Evolutionary conservation across 345 rosid genomes (phyloP), one percentile per base, ranked within the genome.

Genomic region (Fremontodendron californicum): DNA sequence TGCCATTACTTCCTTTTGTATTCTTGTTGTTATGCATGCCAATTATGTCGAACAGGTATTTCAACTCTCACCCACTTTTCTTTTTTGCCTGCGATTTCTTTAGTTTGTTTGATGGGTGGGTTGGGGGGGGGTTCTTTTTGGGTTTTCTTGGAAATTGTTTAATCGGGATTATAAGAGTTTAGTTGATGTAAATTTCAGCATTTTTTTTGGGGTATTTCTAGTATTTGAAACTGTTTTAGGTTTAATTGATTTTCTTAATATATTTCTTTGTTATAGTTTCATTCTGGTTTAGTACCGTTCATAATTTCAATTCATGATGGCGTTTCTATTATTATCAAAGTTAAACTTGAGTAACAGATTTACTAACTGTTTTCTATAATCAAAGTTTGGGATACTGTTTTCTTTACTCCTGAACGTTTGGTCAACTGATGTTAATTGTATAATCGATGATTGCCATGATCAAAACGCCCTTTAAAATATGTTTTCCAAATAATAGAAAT

Each of bases 1-100:
- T 12, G 99, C 98, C 78, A 81, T 94, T 82, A 92, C 94, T 75
- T 88, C 92, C 83, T 96, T 96, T 77, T 90, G 88, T 74, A 89
- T 96, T 78, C 99, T 96, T 48, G 97, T 96, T 74, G 96, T 94
- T 73, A 90, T 94, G 99, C 99, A 96, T 88, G 99, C 99, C 85
- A 96, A 96, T 87, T 96, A 90, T 75, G 98, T 96, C 71, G 98
- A 94, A 61, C 97, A 92, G 95, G 99, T 93, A 61, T 64, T 19
- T 23, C 29, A 7, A 10, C 39, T 61, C 39, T 65, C 35, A 18
- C 54, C 25, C 39, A 13, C n/a, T 31, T 61, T 60, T 60, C 11
- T 60, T 27, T 52, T 15, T n/a, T 16, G 40, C 18, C 7, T 45
- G 23, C 2, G 4, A 42, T 43, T 71, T 51, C 5, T 33, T 33